Evolutionary conservation across 441 rosid species (phyloP), one percentile per base, ranked within the genome.

Genomic region (Euphorbia schlechtendalii): DNA sequence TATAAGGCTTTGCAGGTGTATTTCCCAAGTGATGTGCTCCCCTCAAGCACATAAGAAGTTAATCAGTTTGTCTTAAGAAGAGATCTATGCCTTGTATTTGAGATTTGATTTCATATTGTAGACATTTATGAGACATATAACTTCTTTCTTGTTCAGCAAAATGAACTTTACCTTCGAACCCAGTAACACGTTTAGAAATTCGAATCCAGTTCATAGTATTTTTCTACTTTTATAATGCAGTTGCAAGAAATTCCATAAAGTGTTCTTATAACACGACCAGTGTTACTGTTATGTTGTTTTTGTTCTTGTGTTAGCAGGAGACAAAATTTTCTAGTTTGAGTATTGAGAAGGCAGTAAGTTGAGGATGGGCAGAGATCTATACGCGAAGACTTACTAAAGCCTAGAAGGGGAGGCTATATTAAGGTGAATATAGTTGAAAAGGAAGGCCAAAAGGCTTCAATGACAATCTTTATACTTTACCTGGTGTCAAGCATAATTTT

Each of bases 1-100:
- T 53, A 24, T 82, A 28, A 79, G 84, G 78, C 81, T 85, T 25
- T 84, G 91, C 74, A 76, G 73, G 64, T 71, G 84, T 80, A 74
- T 85, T 70, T 82, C 89, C 27, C 68, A 76, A 56, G 65, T 71
- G 66, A 20, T 85, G 24, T 85, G 66, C 78, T 69, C 71, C 72
- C 75, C 54, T 62, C 67, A 27, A 77, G 69, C 64, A 71, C 72
- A 58, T 72, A 69, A 75, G 56, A 10, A 55, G 32, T 45, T 38
- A 12, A 22, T 56, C 32, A 12, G 28, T 43, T 65, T 18, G 20
- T 27, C 34, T 38, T 2, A 5, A 27, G 43, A 21, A 32, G 3
- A 32, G 10, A 57, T 49, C 58, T 24, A 34, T 17, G 34, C 17
- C 54, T 28, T 21, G 28, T 34, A 51, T 54, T 25, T 12, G 18